Percentiles rank a stretch among this genome's conserved stretches.
phyloP scores from a whole-genome alignment of 2,329 filamentous ascomycete genomes.

The Phialemonium atrogriseum region DNA sequence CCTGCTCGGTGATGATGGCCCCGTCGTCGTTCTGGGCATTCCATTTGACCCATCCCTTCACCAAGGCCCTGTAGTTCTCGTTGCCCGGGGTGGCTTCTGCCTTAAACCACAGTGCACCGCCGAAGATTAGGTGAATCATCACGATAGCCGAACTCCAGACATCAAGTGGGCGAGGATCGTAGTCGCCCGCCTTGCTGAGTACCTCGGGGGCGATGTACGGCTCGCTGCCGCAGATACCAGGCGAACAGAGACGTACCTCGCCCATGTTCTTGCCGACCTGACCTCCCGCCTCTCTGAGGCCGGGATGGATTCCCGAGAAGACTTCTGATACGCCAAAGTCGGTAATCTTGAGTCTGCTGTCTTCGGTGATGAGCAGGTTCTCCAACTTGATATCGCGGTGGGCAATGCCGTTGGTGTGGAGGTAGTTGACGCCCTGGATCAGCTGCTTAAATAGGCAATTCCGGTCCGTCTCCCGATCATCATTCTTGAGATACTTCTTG shows the following conservation, averaged over 20 bases:
- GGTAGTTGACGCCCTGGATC: slow-evolving; percentile 70
- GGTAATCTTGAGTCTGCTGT: slow-evolving; percentile 81
- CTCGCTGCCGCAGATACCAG: slow-evolving; percentile 76
- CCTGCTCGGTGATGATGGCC: slow-evolving; percentile 41
- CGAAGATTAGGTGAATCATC: slow-evolving; percentile 68
- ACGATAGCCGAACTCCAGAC: slow-evolving; percentile 83
- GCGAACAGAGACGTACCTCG: slow-evolving; percentile 61
- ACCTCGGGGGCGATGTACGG: slow-evolving; percentile 88
- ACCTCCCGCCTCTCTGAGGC: slow-evolving; percentile 62
- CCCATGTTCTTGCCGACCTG: slow-evolving; percentile 68
- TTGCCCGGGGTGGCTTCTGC: slow-evolving; percentile 45
- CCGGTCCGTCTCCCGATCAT: slow-evolving; percentile 60
- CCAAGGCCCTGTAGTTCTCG: slow-evolving; percentile 55
- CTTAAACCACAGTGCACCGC: slow-evolving; percentile 65
- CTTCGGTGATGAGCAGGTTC: slow-evolving; percentile 70
- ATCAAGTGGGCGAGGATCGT: slow-evolving; percentile 71
- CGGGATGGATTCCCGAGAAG: slow-evolving; percentile 74
- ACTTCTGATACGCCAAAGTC: slow-evolving; percentile 89
- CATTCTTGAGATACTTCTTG: slow-evolving; percentile 56
- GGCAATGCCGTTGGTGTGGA: slow-evolving; percentile 77
- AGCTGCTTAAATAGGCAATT: slow-evolving; percentile 87
- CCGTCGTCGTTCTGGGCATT: slow-evolving; percentile 40
- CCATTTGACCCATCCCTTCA: slow-evolving; percentile 62
- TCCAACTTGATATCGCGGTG: slow-evolving; percentile 89
- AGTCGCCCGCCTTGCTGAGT: slow-evolving; percentile 53